phyloP scores from a whole-genome alignment of 2,329 filamentous ascomycete genomes.

The Diaporthe citrichinensis region DNA sequence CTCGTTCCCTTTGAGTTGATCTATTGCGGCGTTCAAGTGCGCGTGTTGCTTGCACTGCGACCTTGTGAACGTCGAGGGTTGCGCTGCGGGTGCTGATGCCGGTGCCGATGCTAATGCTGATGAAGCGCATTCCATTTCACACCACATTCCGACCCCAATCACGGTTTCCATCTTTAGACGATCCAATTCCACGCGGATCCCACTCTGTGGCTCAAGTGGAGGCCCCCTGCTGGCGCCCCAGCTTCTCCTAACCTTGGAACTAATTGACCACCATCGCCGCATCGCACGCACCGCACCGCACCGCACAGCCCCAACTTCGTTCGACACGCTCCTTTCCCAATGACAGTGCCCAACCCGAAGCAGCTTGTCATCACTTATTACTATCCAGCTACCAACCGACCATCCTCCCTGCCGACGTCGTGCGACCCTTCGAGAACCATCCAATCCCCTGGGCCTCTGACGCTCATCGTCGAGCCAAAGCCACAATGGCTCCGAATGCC shows the following conservation, averaged over 20 bases:
- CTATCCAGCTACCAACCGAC: slow-evolving; percentile 8
- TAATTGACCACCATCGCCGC: slow-evolving; percentile 33
- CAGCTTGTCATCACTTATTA: slow-evolving; percentile 16
- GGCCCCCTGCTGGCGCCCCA: slow-evolving; percentile 19
- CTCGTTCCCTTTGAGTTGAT: slow-evolving; percentile 25
- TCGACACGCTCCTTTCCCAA: slow-evolving; percentile 25
- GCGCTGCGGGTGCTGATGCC: slow-evolving; percentile 30
- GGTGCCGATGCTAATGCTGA: slow-evolving; percentile 6
- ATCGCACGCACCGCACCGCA: neutral
- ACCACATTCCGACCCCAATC: slow-evolving; percentile 27
- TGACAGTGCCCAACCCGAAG: slow-evolving; percentile 16
- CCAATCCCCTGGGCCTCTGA: slow-evolving; percentile 1
- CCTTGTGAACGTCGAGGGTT: slow-evolving; percentile 25
- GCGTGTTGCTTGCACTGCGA: neutral
- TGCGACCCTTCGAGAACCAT: slow-evolving; percentile 7
- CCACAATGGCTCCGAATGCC: slow-evolving; percentile 53
- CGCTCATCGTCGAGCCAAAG: slow-evolving; percentile 35
- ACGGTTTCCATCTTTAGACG: slow-evolving; percentile 33
- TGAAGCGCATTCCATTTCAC: slow-evolving; percentile 23
- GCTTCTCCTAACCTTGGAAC: slow-evolving; percentile 18
- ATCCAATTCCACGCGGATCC: slow-evolving; percentile 27
- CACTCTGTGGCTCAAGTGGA: slow-evolving; percentile 22
- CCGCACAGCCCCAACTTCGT: slow-evolving; percentile 2
- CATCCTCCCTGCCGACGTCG: slow-evolving; percentile 10
- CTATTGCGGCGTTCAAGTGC: neutral